phyloP scores from a whole-genome alignment of 129 eudicot species.

The Silybum marianum region DNA sequence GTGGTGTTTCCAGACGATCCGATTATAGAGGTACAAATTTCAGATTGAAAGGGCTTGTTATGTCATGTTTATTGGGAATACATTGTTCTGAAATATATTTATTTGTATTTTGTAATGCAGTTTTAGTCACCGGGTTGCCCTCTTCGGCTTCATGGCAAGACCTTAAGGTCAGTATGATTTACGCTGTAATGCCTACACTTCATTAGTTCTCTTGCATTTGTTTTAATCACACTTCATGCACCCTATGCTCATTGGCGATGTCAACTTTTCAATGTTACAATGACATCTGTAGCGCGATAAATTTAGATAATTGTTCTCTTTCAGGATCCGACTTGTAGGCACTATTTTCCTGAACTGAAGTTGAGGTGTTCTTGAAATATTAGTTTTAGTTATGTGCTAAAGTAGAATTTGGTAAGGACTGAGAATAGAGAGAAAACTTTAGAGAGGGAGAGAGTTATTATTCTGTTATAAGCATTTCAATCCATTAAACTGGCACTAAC shows the following conservation, averaged over 20 bases:
- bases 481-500: not conserved
- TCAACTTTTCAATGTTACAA: not conserved
- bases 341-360: not conserved
- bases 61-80: not conserved
- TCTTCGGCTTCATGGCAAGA: conserved; percentile 98
- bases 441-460: no score
- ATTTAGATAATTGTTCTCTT: not conserved
- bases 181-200: not conserved
- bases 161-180: conserved; percentile 61
- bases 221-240: not conserved
- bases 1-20: conserved; percentile 87
- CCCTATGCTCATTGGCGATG: not conserved
- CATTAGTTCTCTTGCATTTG: not conserved
- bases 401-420: not conserved
- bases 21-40: conserved; percentile 66
- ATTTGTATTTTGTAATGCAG: conserved; percentile 33
- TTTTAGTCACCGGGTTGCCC: conserved; percentile 82
- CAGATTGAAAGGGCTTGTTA: not conserved
- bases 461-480: not conserved
- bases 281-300: not conserved
- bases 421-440: not conserved
- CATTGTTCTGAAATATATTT: not conserved
- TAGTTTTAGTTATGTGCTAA: no score
- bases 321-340: not conserved
- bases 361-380: not conserved